phyloP scores from a whole-genome alignment of 140 eudicot genomes.

The Senecio squalidus region DNA sequence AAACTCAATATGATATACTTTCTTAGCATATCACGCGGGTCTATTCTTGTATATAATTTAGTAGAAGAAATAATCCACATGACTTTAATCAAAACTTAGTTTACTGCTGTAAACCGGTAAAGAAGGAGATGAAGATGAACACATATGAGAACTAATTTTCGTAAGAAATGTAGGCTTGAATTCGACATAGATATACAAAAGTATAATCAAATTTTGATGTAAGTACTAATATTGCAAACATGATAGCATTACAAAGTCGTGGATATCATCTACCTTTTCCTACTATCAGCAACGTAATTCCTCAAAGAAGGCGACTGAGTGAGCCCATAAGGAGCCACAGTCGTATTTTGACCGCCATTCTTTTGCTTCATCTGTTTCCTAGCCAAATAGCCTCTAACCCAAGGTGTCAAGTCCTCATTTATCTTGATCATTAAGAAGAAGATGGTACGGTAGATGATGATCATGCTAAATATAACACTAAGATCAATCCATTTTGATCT shows the following conservation, averaged over 20 bases:
- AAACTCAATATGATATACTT: too few relatives aligned
- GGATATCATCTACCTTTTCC: constrained; percentile 24
- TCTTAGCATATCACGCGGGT: too few relatives aligned
- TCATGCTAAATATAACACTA: constrained; percentile 74
- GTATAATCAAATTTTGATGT: constrained; percentile 11
- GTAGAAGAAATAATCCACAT: too few relatives aligned
- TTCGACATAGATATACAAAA: constrained; percentile 10
- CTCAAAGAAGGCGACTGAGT: constrained; percentile 93
- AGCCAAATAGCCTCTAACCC: constrained; percentile 88
- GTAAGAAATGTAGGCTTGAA: too few relatives aligned
- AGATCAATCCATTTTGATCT: constrained; percentile 89
- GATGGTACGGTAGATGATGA: constrained; percentile 69
- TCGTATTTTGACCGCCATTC: constrained; percentile 58
- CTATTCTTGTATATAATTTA: too few relatives aligned
- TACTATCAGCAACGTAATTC: constrained; percentile 44
- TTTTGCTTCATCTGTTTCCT: constrained; percentile 71
- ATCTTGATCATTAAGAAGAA: constrained; percentile 90
- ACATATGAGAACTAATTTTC: too few relatives aligned
- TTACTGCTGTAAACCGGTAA: too few relatives aligned
- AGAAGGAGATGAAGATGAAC: too few relatives aligned
- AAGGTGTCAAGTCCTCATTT: constrained; percentile 92
- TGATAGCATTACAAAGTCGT: neutral
- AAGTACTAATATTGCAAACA: constrained; percentile 21
- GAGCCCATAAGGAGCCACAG: constrained; percentile 75
- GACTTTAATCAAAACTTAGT: too few relatives aligned